Percentiles rank a stretch among this genome's conserved stretches.
Conservation (phyloP, 2,329 filamentous ascomycete species). For the Diaporthe vaccinii region DNA sequence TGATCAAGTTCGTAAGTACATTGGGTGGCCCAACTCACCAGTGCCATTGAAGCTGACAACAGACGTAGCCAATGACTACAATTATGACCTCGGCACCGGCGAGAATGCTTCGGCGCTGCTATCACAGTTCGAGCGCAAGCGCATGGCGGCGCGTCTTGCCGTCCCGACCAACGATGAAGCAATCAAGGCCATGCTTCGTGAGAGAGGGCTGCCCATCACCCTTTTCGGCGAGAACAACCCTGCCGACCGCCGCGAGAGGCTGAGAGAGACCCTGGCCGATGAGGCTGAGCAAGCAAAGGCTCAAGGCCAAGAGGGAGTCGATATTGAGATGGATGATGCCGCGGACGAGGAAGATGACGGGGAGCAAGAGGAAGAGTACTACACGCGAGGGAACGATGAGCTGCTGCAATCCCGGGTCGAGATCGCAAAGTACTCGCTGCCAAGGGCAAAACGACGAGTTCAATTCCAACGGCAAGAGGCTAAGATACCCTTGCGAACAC, state of each 20-base stretch:
- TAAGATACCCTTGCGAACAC: constrained; percentile 86
- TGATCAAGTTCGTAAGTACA: constrained; percentile 60
- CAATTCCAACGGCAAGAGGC: constrained; percentile 85
- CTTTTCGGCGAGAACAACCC: constrained; percentile 88
- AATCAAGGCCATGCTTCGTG: constrained; percentile 84
- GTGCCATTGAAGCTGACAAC: constrained; percentile 33
- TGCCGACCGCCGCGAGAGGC: constrained; percentile 85
- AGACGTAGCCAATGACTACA: constrained; percentile 71
- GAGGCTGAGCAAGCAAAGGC: constrained; percentile 74
- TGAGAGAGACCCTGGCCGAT: constrained; percentile 84
- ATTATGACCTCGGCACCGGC: constrained; percentile 84
- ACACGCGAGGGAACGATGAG: constrained; percentile 83
- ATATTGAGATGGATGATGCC: constrained; percentile 73
- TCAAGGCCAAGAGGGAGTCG: constrained; percentile 63
- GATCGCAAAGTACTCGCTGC: constrained; percentile 87
- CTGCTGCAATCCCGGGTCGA: constrained; percentile 82
- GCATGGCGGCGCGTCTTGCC: constrained; percentile 86
- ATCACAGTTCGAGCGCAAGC: constrained; percentile 91
- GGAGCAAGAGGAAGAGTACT: constrained; percentile 93
- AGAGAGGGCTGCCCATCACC: constrained; percentile 93
- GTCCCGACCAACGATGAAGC: constrained; percentile 94
- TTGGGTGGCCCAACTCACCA: neutral
- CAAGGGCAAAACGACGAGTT: constrained; percentile 82
- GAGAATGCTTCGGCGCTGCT: constrained; percentile 89
- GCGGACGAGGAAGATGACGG: constrained; percentile 71